Base-by-base conservation (phyloP, 305 asterid species). In the Plantago rigida region DNA sequence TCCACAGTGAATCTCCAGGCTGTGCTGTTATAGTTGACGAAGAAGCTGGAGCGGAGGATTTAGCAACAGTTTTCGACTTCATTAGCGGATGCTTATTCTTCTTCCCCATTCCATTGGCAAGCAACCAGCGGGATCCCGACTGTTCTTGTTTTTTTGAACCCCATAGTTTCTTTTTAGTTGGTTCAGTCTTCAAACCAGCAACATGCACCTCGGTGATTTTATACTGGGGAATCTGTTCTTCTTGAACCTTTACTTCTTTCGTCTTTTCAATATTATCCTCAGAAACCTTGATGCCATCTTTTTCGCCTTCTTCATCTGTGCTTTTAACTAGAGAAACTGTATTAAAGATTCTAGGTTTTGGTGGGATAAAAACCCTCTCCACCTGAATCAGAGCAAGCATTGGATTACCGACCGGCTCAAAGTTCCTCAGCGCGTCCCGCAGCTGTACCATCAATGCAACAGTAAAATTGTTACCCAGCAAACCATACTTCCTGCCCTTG, bases 41-140 rank as follows among this genome's bases (percentile, higher is more conserved):
- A 65, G 79, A 42, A 62, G 83, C 68, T 60, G 82, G 67, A 12
- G 62, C 60, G 22, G 86, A 71, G 42, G 79, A 28, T 69, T 68
- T 79, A 13, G 65, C 71, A 50, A 65, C 72, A 13, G 65, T 74
- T 67, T 82, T 84, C n/a, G 96, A 76, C 77, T 89, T 93, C 87
- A 83, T 60, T 11, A 79, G 29, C 10, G 92, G 94, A 73, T 82
- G 95, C 66, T 85, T 89, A 56, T 87, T 84, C 84, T 87, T 93
- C 86, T 93, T 93, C 65, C 97, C 99, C 99, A 93, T 89, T 64
- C 99, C 97, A 66, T 83, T 89, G 1, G 99, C 99, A 6, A 89
- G 88, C 78, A 93, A 58, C 99, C 99, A 93, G 22, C 97, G 96
- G 7, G 99, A 93, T 12, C 99, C 95, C 4, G 94, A 73, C 72